Conservation (phyloP, 306 rosid species). For the Cucumis melo region DNA sequence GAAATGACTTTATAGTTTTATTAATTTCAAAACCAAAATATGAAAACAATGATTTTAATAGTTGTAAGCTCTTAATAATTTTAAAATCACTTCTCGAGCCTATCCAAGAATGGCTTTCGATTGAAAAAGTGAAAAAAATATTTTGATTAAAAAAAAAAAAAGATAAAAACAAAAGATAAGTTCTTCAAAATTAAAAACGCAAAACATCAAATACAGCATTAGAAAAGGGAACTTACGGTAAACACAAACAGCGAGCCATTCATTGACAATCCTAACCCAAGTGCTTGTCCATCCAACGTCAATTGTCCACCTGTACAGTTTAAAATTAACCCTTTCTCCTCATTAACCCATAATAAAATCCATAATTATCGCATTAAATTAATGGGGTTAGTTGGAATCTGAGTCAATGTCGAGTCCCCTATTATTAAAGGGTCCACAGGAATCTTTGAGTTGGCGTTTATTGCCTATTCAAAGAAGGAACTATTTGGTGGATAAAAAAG, state of each 20-base stretch:
- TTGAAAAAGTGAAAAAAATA: too few species aligned
- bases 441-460: background rate
- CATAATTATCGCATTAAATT: background rate
- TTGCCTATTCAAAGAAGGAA: background rate
- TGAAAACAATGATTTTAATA: too few species aligned
- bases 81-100: too few species aligned
- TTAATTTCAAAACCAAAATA: too few species aligned
- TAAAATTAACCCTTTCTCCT: background rate
- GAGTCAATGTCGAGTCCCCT: background rate
- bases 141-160: too few species aligned
- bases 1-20: too few species aligned
- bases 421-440: background rate
- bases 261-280: constrained; percentile 91
- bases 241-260: constrained; percentile 89
- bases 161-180: background rate
- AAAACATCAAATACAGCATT: background rate
- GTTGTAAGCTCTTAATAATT: too few species aligned
- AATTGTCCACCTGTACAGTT: constrained; percentile 67
- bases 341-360: background rate
- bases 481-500: background rate
- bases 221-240: constrained; percentile 47
- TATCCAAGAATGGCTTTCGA: too few species aligned
- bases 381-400: background rate
- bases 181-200: too few species aligned
- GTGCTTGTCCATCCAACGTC: constrained; percentile 98